Percentiles rank a stretch among this genome's conserved stretches.
These are phyloP conservation scores for Davidsoniella eucalypti DNA, from an alignment of 2,329 filamentous ascomycete genomes.

Conservation along the genomic window DNA sequence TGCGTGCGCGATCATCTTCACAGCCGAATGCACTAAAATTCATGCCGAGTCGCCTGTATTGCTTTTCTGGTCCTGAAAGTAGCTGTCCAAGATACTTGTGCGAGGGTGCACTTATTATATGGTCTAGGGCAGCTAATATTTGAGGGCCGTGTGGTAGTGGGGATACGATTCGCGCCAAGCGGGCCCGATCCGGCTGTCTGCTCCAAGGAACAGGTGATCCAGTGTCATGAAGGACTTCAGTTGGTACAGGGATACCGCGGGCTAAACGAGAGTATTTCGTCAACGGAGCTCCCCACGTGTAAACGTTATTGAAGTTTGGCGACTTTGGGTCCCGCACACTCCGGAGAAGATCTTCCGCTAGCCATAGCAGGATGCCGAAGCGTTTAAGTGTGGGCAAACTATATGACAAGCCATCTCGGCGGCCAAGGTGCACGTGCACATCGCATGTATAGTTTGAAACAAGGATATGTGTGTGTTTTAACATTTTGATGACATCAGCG, in stretches of 20 bases:
- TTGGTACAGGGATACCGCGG: conserved; percentile 2
- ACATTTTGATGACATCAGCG: not conserved
- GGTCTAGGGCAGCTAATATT: conserved; percentile 15
- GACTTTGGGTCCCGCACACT: conserved; percentile 22
- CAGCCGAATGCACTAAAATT: conserved; percentile 25
- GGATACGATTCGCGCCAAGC: too few species aligned
- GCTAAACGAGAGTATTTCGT: conserved; percentile 12
- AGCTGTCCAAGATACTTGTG: conserved; percentile 21
- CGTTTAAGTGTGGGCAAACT: conserved; percentile 20
- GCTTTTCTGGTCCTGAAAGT: conserved; percentile 20
- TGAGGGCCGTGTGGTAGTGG: not conserved
- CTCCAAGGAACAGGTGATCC: too few species aligned
- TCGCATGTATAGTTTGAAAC: conserved; percentile 24
- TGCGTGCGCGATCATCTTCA: conserved; percentile 21
- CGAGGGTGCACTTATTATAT: conserved; percentile 19
- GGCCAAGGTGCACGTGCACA: conserved; percentile 24
- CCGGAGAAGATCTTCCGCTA: conserved; percentile 22
- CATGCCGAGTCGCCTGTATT: conserved; percentile 24
- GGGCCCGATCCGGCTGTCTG: too few species aligned
- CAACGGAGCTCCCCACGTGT: conserved; percentile 21
- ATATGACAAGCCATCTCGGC: conserved; percentile 20
- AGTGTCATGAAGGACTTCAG: not conserved
- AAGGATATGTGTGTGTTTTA: conserved; percentile 11
- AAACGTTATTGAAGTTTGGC: conserved; percentile 22
- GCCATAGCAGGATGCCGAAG: conserved; percentile 22